A percentile compares a stretch with the other conserved stretches of the same genome.
These are phyloP conservation scores for Petasospora rhodanensis DNA, from an alignment of 1,139 yeast species.

Conservation along the genomic window DNA sequence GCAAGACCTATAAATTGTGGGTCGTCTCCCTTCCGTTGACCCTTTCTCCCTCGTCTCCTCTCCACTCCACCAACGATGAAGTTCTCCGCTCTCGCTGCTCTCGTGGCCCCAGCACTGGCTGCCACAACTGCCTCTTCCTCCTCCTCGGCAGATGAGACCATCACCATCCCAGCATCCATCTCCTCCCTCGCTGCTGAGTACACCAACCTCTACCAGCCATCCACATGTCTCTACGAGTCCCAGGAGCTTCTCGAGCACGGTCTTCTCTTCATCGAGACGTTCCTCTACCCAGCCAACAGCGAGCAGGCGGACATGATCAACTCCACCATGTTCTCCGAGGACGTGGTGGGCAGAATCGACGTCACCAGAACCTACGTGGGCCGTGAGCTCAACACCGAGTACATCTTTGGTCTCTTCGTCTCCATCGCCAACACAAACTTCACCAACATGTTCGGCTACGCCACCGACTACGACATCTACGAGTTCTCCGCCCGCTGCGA, in stretches of 20 bases:
- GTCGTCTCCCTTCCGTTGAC: no score
- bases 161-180: no score
- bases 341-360: slow-evolving; percentile 20
- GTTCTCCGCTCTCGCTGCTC: no score
- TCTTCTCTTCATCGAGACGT: slow-evolving; percentile 6
- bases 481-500: slow-evolving; percentile 14
- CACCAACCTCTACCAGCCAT: no score
- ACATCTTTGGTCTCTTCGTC: slow-evolving; percentile 22
- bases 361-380: slow-evolving; percentile 22
- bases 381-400: slow-evolving; percentile 24
- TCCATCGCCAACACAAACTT: slow-evolving; percentile 7
- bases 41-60: no score
- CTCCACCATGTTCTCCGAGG: slow-evolving; percentile 19
- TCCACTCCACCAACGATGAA: no score
- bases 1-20: no score
- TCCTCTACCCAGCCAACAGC: slow-evolving; percentile 12
- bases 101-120: no score
- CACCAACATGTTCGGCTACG: slow-evolving; percentile 17
- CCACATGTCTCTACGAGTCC: background rate
- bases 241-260: slow-evolving; percentile 10
- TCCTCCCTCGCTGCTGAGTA: no score
- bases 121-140: no score
- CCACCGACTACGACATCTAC: slow-evolving; percentile 11
- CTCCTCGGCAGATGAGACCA: no score
- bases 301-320: slow-evolving; percentile 17